Evolutionary conservation across 257 asterid genomes (phyloP).

Genomic region (Hygrophila difformis): DNA sequence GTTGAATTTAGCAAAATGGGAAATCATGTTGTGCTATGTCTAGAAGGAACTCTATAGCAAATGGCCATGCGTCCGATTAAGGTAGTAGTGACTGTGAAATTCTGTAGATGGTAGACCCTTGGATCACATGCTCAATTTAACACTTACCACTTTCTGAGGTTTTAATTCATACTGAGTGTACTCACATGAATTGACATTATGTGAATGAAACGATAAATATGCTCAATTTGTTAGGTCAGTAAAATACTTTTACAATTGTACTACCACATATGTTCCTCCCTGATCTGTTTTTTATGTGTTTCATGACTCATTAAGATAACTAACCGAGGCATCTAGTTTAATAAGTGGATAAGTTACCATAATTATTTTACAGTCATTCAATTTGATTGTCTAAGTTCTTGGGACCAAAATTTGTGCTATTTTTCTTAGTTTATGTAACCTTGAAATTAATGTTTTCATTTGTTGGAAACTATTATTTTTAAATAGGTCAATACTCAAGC

Average conservation of each 20-base stretch:
- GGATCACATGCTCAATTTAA: slow-evolving; percentile 1
- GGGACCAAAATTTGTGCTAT: not conserved
- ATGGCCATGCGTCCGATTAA: not conserved
- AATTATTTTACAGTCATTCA: not conserved
- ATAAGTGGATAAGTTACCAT: not conserved
- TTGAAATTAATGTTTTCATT: slow-evolving; percentile 1
- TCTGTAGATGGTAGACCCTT: not conserved
- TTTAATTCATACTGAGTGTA: too few species aligned
- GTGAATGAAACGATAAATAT: too few species aligned
- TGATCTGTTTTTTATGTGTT: not conserved
- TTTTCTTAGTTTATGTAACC: slow-evolving; percentile 8
- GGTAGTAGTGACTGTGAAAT: slow-evolving; percentile 1
- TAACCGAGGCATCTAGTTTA: not conserved
- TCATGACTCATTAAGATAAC: slow-evolving; percentile 2
- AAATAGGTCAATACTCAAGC: slow-evolving; percentile 89
- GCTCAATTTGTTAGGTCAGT: not conserved
- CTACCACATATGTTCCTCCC: not conserved
- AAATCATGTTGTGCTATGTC: not conserved
- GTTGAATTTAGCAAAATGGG: slow-evolving; percentile 1
- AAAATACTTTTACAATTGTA: too few species aligned
- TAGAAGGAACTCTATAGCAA: not conserved
- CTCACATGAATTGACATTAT: too few species aligned
- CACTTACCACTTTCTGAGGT: too few species aligned
- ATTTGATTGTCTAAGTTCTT: not conserved
- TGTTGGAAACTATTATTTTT: slow-evolving; percentile 9